A percentile compares a stretch with the other conserved stretches of the same genome.
Conservation (phyloP, 768 basidiomycete genomes). For the Sporobolomyces roseus region DNA sequence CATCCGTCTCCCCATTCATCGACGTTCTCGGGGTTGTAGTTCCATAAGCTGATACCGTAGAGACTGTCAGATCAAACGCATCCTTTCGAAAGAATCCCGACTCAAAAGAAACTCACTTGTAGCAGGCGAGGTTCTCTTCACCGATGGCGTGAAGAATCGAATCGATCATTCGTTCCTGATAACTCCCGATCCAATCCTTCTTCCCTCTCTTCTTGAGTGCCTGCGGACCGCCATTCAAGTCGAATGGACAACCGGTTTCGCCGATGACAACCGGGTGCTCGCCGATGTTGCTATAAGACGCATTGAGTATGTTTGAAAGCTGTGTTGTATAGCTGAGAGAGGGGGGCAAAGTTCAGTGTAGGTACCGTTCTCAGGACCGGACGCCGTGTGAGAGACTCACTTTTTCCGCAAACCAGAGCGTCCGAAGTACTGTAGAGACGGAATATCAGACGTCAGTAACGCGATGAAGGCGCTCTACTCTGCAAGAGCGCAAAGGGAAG, state of each 20-base stretch:
- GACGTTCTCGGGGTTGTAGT: conserved; percentile 82
- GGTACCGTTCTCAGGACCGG: too few species aligned
- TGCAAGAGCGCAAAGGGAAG: not conserved
- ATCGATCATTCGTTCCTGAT: conserved; percentile 92
- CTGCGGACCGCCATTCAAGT: conserved; percentile 77
- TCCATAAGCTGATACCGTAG: conserved; percentile 69
- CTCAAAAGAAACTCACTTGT: conserved; percentile 55
- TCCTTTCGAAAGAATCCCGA: not conserved
- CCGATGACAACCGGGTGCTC: conserved; percentile 82
- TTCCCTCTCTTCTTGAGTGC: conserved; percentile 54
- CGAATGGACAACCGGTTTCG: conserved; percentile 94
- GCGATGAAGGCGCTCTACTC: not conserved
- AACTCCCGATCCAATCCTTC: conserved; percentile 61
- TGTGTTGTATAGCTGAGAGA: conserved; percentile 61
- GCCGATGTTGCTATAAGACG: conserved; percentile 65
- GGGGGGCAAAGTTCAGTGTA: too few species aligned
- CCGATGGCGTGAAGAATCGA: conserved; percentile 82
- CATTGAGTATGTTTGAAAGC: conserved; percentile 70
- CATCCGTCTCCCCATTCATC: conserved; percentile 66
- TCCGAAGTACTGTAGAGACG: conserved; percentile 40
- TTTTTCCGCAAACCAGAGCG: conserved; percentile 36
- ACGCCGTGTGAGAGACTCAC: too few species aligned
- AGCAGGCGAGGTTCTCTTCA: conserved; percentile 53
- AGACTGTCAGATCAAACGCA: not conserved
- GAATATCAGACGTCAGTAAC: not conserved